A percentile compares a stretch with the other conserved stretches of the same genome.
Evolutionary conservation across 495 filamentous ascomycete species (phyloP).

Genomic region (Neurospora sp.): DNA sequence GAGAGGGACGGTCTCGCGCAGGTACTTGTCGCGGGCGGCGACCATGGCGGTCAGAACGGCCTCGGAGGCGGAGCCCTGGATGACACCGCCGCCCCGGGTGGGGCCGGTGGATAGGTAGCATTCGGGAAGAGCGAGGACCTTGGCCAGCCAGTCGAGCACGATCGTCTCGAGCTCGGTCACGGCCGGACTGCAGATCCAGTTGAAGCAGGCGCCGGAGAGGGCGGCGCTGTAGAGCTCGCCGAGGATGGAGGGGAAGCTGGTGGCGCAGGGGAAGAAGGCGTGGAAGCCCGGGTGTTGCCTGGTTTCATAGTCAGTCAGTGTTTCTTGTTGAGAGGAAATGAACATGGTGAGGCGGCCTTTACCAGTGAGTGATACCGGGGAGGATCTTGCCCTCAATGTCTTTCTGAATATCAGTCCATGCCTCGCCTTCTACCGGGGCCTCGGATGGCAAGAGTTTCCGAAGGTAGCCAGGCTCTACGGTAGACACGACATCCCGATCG

Average conservation of each 20-base stretch:
- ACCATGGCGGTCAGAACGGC: slow-evolving; percentile 81
- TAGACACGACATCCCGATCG: slow-evolving; percentile 62
- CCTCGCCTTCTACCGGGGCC: slow-evolving; percentile 64
- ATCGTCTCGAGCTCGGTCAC: slow-evolving; percentile 91
- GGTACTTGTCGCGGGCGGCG: slow-evolving; percentile 75
- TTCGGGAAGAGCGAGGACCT: slow-evolving; percentile 59
- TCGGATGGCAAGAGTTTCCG: slow-evolving; percentile 63
- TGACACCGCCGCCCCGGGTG: slow-evolving; percentile 75
- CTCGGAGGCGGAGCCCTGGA: slow-evolving; percentile 89
- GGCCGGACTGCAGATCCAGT: slow-evolving; percentile 92
- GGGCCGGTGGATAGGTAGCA: slow-evolving; percentile 69
- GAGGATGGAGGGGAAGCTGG: slow-evolving; percentile 77
- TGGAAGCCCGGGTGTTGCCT: slow-evolving; percentile 85
- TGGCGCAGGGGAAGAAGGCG: slow-evolving; percentile 85
- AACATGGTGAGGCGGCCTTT: background rate
- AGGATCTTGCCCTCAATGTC: slow-evolving; percentile 86
- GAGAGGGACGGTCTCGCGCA: slow-evolving; percentile 45
- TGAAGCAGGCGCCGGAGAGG: slow-evolving; percentile 86
- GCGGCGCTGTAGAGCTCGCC: slow-evolving; percentile 88
- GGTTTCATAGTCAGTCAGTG: background rate
- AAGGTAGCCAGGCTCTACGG: slow-evolving; percentile 80
- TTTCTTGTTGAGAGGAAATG: background rate
- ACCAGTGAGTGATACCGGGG: slow-evolving; percentile 92
- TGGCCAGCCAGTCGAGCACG: slow-evolving; percentile 84
- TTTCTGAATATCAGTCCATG: slow-evolving; percentile 69